Conservation (phyloP, 768 basidiomycete species). For the Neoboletus magnificus region DNA sequence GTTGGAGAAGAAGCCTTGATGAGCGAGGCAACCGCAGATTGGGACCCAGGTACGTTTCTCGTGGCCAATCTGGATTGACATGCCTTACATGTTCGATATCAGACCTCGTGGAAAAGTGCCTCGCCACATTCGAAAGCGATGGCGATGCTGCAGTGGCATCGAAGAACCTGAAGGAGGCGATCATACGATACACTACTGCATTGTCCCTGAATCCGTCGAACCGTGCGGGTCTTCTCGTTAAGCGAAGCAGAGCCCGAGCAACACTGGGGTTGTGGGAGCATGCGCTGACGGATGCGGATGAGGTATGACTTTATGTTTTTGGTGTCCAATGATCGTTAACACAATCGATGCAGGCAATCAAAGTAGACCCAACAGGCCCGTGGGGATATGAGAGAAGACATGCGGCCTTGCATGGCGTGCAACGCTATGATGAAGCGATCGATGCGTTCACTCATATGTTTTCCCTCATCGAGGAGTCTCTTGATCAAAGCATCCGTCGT, state of each 20-base stretch:
- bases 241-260: neutral
- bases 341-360: neutral
- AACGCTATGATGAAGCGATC: conserved; percentile 1
- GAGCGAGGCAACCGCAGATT: neutral
- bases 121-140: neutral
- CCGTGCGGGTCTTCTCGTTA: neutral
- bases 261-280: neutral
- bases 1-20: neutral
- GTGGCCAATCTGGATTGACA: neutral
- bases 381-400: conserved; percentile 2
- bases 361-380: neutral
- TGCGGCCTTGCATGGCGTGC: neutral
- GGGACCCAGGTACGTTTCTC: neutral
- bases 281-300: conserved; percentile 1
- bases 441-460: neutral
- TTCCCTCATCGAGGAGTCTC: neutral
- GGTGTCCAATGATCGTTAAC: neutral
- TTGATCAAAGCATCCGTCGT: neutral
- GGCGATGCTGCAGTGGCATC: neutral
- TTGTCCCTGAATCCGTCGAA: conserved; percentile 2
- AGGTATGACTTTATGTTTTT: neutral
- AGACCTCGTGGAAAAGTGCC: neutral
- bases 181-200: conserved; percentile 3
- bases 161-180: neutral
- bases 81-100: neutral